Base-by-base conservation (phyloP, 1,139 yeast genomes). In the Suhomyces kunorum region DNA sequence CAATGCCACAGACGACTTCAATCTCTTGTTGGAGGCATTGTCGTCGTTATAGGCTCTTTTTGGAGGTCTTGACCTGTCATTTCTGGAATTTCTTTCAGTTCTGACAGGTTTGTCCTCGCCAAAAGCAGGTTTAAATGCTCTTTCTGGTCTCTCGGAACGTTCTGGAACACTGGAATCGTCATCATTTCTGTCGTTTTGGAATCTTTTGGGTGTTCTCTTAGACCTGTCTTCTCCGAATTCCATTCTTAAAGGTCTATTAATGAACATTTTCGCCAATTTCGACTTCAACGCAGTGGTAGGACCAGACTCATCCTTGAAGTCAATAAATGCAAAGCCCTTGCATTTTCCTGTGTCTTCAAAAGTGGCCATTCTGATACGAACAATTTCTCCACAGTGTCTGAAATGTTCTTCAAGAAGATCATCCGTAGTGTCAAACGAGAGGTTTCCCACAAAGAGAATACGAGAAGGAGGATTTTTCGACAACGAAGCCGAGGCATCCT, bases 191-290 rank as follows among this genome's bases (percentile, higher is more conserved):
- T 28, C 36, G 8, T 29, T 29, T 12, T 38, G 37, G 8, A 23
- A 15, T 27, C 40, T 32, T 30, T 66, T 70, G 43, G 84, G 84
- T 33, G 74, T 71, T 59, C 95, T 76, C 63, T 87, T 84, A 29
- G 95, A 84, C 66, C 98, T 76, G 61, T 92, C 98, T 64, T 92
- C 96, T 50, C 98, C 98, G 54, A 71, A 92, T 63, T 92, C 98
- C 76, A 92, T 73, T 66, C 96, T 77, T 51, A 92, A 66, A 5
- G 81, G 81, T 57, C 97, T 75, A 46, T 85, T 86, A 44, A 86
- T 80, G 44, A 88, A 69, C 48, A 71, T 79, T 54, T 78, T 78
- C 46, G 89, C 81, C 15, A 75, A 55, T 57, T 81, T 85, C 47
- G 89, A 92, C 50, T 78, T 82, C 47, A 92, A 70, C 0, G 97